Evolutionary conservation across 495 filamentous ascomycete genomes (phyloP), one percentile per base, ranked within the genome.

Genomic region (Barbatosphaeria neglecta): DNA sequence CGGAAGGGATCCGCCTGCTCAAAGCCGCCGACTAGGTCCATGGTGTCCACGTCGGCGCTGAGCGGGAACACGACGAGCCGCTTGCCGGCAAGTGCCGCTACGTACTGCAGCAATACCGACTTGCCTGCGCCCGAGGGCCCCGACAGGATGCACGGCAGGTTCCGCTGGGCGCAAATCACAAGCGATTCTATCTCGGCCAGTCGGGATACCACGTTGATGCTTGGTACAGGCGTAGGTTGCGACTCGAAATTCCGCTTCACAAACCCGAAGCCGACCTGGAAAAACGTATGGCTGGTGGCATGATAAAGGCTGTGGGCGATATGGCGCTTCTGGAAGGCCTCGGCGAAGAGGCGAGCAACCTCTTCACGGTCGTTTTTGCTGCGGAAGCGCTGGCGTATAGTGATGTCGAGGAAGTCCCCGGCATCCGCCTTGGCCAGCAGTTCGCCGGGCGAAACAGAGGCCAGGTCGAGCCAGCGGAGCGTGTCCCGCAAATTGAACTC

Each of bases 401-500:
- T 68, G n/a, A 90, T 67, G 48, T 86, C 76, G 13, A 90, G 70
- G 63, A 88, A 94, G 51, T 94, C 77, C 38, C 74, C 69, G 15
- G 81, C 70, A 28, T 64, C 65, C 1, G 69, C 67, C 17, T 64
- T 64, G 16, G 70, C 53, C 46, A 86, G 58, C 25, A 87, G 52
- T 37, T 72, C 61, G 57, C 80, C 59, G 45, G 75, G 46, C 27
- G 76, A 71, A 6, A 68, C 73, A n/a, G n/a, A n/a, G 25, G 87
- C 66, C 38, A 99, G 58, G 46, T 87, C 75, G 25, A 96, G 73
- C 90, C 90, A 97, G 31, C 93, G 77, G 39, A 90, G 75, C 6
- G 84, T 86, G 64, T 99, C 93, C 57, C 93, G 81, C 50, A 99
- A 66, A 52, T 99, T 99, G 56, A 99, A 88, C 56, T 99, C 93